These are phyloP conservation scores for Physaria fendleri DNA, from an alignment of 345 rosid species.

Conservation along the genomic window DNA sequence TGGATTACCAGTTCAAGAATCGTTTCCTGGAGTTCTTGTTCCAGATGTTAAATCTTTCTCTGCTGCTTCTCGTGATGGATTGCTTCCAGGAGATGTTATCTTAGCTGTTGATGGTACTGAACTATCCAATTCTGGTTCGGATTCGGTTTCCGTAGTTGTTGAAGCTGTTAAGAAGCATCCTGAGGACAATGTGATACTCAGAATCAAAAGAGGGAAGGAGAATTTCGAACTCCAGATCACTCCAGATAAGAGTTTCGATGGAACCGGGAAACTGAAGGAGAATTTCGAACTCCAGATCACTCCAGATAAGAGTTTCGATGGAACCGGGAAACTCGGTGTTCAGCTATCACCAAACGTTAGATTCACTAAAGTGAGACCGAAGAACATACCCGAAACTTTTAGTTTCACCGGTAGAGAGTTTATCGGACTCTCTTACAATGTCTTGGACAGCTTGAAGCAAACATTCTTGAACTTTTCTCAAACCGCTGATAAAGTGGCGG, in stretches of 20 bases:
- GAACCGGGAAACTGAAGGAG: slow-evolving; percentile 57
- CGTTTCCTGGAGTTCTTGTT: slow-evolving; percentile 82
- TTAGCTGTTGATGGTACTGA: slow-evolving; percentile 56
- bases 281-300: slow-evolving; percentile 52
- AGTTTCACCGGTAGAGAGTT: slow-evolving; percentile 66
- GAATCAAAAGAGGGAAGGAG: slow-evolving; percentile 45
- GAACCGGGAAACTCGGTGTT: slow-evolving; percentile 81
- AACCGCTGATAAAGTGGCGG: slow-evolving; percentile 81
- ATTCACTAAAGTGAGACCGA: slow-evolving; percentile 51
- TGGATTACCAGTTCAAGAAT: slow-evolving; percentile 91
- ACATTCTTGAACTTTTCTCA: slow-evolving; percentile 83
- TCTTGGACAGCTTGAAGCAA: slow-evolving; percentile 75
- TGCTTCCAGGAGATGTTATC: slow-evolving; percentile 83
- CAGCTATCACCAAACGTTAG: slow-evolving; percentile 76
- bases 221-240: slow-evolving; percentile 52
- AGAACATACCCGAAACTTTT: slow-evolving; percentile 51
- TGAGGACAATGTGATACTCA: slow-evolving; percentile 53
- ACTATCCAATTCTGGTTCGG: slow-evolving; percentile 42
- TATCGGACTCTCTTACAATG: slow-evolving; percentile 60
- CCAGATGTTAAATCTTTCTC: slow-evolving; percentile 77
- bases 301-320: slow-evolving; percentile 81
- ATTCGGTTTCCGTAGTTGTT: slow-evolving; percentile 56
- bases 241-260: slow-evolving; percentile 81
- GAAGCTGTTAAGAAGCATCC: slow-evolving; percentile 63
- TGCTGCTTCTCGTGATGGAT: slow-evolving; percentile 84